Conservation (phyloP, 345 rosid genomes). For the Acer yangbiense region DNA sequence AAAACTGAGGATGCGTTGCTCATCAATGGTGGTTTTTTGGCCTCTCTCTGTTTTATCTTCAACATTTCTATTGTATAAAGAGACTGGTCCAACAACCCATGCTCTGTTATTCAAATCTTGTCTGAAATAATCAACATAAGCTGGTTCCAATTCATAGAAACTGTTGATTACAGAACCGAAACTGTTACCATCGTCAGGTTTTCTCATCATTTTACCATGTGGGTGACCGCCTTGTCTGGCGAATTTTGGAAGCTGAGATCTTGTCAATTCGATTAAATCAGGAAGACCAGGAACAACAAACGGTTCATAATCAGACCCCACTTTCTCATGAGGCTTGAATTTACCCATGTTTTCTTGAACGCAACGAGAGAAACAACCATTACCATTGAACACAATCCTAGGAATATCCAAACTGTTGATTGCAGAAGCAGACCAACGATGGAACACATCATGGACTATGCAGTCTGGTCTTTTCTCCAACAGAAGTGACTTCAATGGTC, state of each 20-base stretch:
- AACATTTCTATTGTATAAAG: slow-evolving; percentile 35
- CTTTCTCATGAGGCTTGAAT: slow-evolving; percentile 35
- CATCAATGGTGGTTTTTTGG: slow-evolving; percentile 30
- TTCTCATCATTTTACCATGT: slow-evolving; percentile 8
- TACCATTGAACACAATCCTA: slow-evolving; percentile 45
- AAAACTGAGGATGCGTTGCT: slow-evolving; percentile 34
- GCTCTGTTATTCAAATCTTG: slow-evolving; percentile 37
- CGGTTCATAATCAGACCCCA: slow-evolving; percentile 43
- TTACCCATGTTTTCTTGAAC: slow-evolving; percentile 25
- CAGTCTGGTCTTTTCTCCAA: slow-evolving; percentile 33
- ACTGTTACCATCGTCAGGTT: slow-evolving; percentile 14
- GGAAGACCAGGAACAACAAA: slow-evolving; percentile 53
- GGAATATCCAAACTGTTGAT: slow-evolving; percentile 33
- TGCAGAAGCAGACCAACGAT: slow-evolving; percentile 34
- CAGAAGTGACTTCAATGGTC: slow-evolving; percentile 29
- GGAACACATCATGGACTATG: slow-evolving; percentile 45
- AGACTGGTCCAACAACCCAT: slow-evolving; percentile 57
- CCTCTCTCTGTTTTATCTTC: slow-evolving; percentile 51
- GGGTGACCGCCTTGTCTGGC: background rate
- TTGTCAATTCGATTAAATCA: slow-evolving; percentile 42
- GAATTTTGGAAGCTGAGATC: slow-evolving; percentile 38
- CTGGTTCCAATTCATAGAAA: slow-evolving; percentile 50
- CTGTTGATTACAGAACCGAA: slow-evolving; percentile 44
- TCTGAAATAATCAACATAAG: slow-evolving; percentile 40
- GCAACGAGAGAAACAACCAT: slow-evolving; percentile 41